These are phyloP conservation scores for Dactylorhiza incarnata DNA, from an alignment of 106 monocot genomes.

Conservation along the genomic window DNA sequence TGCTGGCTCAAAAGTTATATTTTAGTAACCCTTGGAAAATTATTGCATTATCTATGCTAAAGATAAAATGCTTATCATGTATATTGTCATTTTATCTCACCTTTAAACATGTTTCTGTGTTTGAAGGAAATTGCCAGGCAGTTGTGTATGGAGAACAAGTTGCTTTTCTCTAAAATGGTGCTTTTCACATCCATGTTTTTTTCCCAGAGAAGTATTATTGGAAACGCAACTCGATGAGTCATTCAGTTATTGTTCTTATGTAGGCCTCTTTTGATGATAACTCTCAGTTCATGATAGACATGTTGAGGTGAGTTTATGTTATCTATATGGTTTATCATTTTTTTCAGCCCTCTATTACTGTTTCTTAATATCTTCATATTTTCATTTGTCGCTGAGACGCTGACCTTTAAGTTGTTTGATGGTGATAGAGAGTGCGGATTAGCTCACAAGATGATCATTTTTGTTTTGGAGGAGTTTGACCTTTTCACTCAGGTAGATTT, in stretches of 20 bases:
- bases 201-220: background rate
- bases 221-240: background rate
- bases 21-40: background rate
- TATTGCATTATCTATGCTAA: background rate
- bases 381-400: constrained; percentile 3
- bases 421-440: constrained; percentile 74
- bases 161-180: constrained; percentile 93
- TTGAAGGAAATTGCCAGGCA: constrained; percentile 94
- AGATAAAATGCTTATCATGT: background rate
- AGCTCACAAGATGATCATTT: constrained; percentile 83
- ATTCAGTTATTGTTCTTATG: constrained; percentile 7
- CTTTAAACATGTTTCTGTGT: constrained; percentile 1
- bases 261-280: constrained; percentile 96
- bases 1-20: background rate
- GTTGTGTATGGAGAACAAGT: constrained; percentile 72
- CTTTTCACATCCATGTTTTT: constrained; percentile 3
- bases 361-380: background rate
- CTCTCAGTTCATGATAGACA: constrained; percentile 77
- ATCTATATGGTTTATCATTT: background rate
- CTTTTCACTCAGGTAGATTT: constrained; percentile 73
- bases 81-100: background rate
- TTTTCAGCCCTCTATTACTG: background rate
- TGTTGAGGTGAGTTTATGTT: constrained; percentile 52
- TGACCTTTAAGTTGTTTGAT: constrained; percentile 4
- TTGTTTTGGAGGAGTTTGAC: constrained; percentile 82